Conservation (phyloP, 441 rosid genomes). For the Croton setiger region DNA sequence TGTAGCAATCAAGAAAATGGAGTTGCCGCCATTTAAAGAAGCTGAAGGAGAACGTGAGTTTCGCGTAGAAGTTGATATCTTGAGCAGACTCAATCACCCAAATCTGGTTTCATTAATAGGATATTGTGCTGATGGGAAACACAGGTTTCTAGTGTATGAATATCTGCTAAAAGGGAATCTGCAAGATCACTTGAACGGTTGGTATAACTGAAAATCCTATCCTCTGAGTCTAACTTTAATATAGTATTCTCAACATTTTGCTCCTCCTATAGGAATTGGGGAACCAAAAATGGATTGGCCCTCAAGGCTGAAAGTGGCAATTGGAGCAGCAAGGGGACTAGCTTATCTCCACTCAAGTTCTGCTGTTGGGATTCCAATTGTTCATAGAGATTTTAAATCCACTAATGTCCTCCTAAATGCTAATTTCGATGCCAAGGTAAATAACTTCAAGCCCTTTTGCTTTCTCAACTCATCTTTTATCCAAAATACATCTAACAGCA, state of each 20-base stretch:
- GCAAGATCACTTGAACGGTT: conserved; percentile 92
- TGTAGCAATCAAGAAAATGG: conserved; percentile 98
- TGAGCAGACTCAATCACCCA: conserved; percentile 93
- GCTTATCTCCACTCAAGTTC: conserved; percentile 87
- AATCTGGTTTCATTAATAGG: conserved; percentile 86
- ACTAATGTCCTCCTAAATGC: conserved; percentile 74
- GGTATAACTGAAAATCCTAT: conserved; percentile 23
- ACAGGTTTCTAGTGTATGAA: conserved; percentile 88
- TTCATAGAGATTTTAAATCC: conserved; percentile 92
- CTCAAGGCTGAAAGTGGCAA: conserved; percentile 69
- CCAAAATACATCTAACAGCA: neutral
- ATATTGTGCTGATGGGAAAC: conserved; percentile 88
- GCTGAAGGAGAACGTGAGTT: conserved; percentile 91
- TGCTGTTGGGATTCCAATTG: conserved; percentile 81
- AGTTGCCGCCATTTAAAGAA: conserved; percentile 67
- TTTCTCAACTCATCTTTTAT: neutral
- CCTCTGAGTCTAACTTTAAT: conserved; percentile 7
- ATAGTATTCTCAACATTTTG: conserved; percentile 16
- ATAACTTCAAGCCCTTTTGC: neutral
- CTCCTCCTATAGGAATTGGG: conserved; percentile 46
- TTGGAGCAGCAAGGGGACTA: conserved; percentile 86
- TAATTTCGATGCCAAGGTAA: conserved; percentile 82
- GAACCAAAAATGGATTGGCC: conserved; percentile 85
- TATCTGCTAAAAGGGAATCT: conserved; percentile 90
- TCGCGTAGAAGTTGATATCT: conserved; percentile 89